Evolutionary conservation across 306 rosid species (phyloP).

Genomic region (Casuarina cunninghamiana): DNA sequence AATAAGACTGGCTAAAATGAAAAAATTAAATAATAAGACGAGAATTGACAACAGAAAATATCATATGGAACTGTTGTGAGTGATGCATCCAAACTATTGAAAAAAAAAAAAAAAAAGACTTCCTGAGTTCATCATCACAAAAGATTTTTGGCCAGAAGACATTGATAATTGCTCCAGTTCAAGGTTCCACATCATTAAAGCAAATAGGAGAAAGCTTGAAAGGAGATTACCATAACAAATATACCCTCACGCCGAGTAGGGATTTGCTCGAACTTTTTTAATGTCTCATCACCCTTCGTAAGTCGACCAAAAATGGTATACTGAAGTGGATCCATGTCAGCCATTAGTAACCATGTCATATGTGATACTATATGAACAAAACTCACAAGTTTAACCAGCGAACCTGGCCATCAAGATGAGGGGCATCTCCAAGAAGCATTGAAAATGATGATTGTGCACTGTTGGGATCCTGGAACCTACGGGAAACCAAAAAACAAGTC

Average conservation of each 20-base stretch:
- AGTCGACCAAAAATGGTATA: slow-evolving; percentile 92
- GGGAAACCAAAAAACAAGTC: slow-evolving; percentile 17
- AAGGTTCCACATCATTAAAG: not conserved
- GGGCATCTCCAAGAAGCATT: slow-evolving; percentile 81
- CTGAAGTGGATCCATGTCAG: slow-evolving; percentile 47
- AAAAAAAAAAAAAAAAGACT: not conserved
- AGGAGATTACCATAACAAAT: slow-evolving; percentile 75
- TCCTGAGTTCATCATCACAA: not conserved
- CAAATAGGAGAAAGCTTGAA: not conserved
- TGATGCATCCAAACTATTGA: not conserved
- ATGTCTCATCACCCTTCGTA: slow-evolving; percentile 83
- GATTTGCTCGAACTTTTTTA: slow-evolving; percentile 77
- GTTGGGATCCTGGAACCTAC: slow-evolving; percentile 74
- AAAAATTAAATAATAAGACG: not conserved
- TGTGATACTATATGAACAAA: slow-evolving; percentile 19
- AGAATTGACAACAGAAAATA: not conserved
- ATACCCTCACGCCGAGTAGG: slow-evolving; percentile 90
- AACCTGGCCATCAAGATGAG: slow-evolving; percentile 91
- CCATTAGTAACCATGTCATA: slow-evolving; percentile 25
- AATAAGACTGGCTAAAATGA: not conserved
- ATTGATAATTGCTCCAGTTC: not conserved
- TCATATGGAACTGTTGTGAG: not conserved
- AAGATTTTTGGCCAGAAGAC: not conserved
- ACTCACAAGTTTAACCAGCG: slow-evolving; percentile 22
- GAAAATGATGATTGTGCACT: slow-evolving; percentile 86